Evolutionary conservation across 805 yeast genomes (phyloP), one percentile per base, ranked within the genome.

Genomic region (Kazachstania bromeliacearum): DNA sequence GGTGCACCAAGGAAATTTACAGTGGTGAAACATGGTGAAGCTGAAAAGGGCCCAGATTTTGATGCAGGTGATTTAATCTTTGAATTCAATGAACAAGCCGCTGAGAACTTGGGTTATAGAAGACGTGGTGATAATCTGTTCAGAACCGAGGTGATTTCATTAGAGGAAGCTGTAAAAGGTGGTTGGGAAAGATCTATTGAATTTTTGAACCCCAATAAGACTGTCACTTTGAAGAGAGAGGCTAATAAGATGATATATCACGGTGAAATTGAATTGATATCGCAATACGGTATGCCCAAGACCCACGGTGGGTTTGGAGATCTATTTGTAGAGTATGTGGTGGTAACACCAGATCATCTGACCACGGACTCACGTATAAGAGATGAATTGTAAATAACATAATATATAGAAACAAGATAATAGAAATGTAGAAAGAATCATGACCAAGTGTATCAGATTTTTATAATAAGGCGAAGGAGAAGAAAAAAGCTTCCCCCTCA

Each of bases 231-330:
- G 3, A 40, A 59, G 25, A 70, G 95, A 40, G 46, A 51, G 2
- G 43, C 48, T 7, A 87, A 88, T 14, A 62, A 62, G 22, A 51
- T 67, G 7, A 76, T 83, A 1, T 44, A 63, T 31, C 64, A 76
- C 49, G 94, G 94, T 2, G 82, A 85, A 45, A 66, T 81, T 6
- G 95, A 92, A 56, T 58, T 68, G 3, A 45, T 89, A 23, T 62
- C 67, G 42, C 87, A 83, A 5, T 78, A 72, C 48, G 98, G 98
- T 17, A 85, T 92, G 96, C 97, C 97, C 2, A 68, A 62, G 28
- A 67, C 67, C 26, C 63, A 63, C 16, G 15, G 21, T 2, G 69
- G 73, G 53, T 66, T 60, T 54, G 77, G 83, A 45, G 74, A 75
- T 47, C 54, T 73, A 43, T 66, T 57, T 46, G 59, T 75, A 13